Conservation (phyloP, 208 protist genomes). For the Blastocrithidia nonstop region DNA sequence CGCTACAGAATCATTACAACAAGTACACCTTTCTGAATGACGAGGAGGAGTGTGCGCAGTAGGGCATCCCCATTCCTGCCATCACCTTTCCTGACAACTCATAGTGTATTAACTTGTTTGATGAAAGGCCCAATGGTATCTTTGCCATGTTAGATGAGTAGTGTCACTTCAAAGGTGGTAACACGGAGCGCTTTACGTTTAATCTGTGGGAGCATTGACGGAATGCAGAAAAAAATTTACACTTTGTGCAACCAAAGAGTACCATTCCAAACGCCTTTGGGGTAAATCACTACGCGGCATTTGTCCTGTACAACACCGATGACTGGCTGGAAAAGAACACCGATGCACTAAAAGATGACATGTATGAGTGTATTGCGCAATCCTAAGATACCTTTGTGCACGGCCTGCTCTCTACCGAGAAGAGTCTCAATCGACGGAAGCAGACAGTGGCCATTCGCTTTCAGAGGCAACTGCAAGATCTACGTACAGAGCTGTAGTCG, state of each 20-base stretch:
- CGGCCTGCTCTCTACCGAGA: conserved; percentile 32
- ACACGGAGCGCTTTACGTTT: conserved; percentile 43
- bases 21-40: conserved; percentile 91
- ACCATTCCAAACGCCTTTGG: conserved; percentile 80
- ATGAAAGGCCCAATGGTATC: conserved; percentile 55
- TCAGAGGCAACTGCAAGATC: conserved; percentile 48
- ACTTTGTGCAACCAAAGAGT: conserved; percentile 75
- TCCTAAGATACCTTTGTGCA: conserved; percentile 46
- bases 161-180: conserved; percentile 69
- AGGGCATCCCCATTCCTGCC: conserved; percentile 66
- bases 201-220: conserved; percentile 57
- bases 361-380: conserved; percentile 24
- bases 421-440: conserved; percentile 23
- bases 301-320: conserved; percentile 73
- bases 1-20: conserved; percentile 96
- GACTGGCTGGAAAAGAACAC: conserved; percentile 88
- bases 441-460: conserved; percentile 76
- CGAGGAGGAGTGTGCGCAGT: conserved; percentile 78
- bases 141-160: conserved; percentile 86
- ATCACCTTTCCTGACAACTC: conserved; percentile 81
- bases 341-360: conserved; percentile 77
- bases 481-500: conserved; percentile 64
- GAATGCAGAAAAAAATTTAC: conserved; percentile 18
- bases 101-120: conserved; percentile 77
- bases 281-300: conserved; percentile 83